Evolutionary conservation across 768 basidiomycete species (phyloP).

Genomic region (Boletus sp.): DNA sequence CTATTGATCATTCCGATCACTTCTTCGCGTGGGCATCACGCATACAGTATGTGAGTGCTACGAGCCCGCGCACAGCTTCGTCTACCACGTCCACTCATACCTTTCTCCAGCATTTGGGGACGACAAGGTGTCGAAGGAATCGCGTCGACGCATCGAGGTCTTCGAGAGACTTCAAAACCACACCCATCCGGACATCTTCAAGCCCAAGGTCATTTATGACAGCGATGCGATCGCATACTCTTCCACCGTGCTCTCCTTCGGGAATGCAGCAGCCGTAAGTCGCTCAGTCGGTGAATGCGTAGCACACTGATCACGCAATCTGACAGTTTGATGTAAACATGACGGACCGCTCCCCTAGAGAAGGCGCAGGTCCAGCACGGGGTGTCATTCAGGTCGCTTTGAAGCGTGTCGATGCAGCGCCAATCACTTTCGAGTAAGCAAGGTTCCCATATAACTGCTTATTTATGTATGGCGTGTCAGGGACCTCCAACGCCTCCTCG

Average conservation of each 20-base stretch:
- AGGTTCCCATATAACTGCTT: background rate
- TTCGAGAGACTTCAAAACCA: conserved; percentile 37
- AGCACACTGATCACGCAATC: background rate
- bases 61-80: background rate
- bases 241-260: conserved; percentile 29
- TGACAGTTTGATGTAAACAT: conserved; percentile 37
- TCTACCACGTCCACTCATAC: background rate
- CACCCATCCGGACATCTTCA: conserved; percentile 35
- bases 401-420: conserved; percentile 37
- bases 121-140: background rate
- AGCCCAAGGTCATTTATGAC: conserved; percentile 45
- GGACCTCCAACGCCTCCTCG: conserved; percentile 24
- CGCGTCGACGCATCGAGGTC: conserved; percentile 29
- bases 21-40: background rate
- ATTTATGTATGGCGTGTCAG: conserved; percentile 9
- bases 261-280: conserved; percentile 31
- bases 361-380: conserved; percentile 12
- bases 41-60: conserved; percentile 27
- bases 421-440: conserved; percentile 36
- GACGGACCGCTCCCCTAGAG: conserved; percentile 21
- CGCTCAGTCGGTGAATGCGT: background rate
- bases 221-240: conserved; percentile 43
- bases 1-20: conserved; percentile 4
- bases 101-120: conserved; percentile 18
- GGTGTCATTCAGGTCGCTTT: conserved; percentile 33